Evolutionary conservation across 1,284 basidiomycete genomes (phyloP).

Genomic region (Xanthoconium separans): DNA sequence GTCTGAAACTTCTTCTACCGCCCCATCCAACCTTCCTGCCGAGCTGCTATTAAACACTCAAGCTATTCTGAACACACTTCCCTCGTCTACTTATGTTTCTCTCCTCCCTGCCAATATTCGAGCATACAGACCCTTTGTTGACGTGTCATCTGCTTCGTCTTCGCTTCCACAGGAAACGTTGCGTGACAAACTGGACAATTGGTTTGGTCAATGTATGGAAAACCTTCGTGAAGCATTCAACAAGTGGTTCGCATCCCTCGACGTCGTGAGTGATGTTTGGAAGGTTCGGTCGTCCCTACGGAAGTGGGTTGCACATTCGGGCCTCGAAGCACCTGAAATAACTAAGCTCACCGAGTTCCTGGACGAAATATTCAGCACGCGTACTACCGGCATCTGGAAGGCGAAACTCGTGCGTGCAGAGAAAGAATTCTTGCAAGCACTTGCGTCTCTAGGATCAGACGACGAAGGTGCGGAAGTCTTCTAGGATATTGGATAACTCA

Average conservation of each 20-base stretch:
- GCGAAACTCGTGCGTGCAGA: constrained; percentile 43
- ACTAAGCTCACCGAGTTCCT: constrained; percentile 41
- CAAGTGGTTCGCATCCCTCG: constrained; percentile 58
- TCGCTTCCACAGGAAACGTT: constrained; percentile 45
- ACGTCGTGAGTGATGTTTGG: constrained; percentile 65
- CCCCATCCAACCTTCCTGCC: constrained; percentile 39
- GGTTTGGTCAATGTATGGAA: constrained; percentile 57
- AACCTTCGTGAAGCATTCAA: constrained; percentile 45
- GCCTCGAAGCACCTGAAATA: constrained; percentile 46
- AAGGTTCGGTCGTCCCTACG: constrained; percentile 50
- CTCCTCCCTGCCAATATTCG: constrained; percentile 62
- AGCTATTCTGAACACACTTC: constrained; percentile 57
- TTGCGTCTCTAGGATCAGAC: constrained; percentile 26
- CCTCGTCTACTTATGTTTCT: constrained; percentile 70
- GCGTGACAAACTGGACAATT: constrained; percentile 48
- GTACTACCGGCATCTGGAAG: constrained; percentile 59
- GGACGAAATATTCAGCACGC: constrained; percentile 50
- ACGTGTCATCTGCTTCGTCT: constrained; percentile 55
- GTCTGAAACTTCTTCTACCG: constrained; percentile 36
- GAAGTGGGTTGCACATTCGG: constrained; percentile 44
- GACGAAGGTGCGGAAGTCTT: constrained; percentile 16
- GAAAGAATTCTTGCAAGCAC: constrained; percentile 42
- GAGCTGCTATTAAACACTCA: constrained; percentile 65
- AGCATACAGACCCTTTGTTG: constrained; percentile 73
- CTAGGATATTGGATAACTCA: neutral